These are phyloP conservation scores for Closterium sp. DNA, from an alignment of 139 green algal genomes.

Conservation along the genomic window DNA sequence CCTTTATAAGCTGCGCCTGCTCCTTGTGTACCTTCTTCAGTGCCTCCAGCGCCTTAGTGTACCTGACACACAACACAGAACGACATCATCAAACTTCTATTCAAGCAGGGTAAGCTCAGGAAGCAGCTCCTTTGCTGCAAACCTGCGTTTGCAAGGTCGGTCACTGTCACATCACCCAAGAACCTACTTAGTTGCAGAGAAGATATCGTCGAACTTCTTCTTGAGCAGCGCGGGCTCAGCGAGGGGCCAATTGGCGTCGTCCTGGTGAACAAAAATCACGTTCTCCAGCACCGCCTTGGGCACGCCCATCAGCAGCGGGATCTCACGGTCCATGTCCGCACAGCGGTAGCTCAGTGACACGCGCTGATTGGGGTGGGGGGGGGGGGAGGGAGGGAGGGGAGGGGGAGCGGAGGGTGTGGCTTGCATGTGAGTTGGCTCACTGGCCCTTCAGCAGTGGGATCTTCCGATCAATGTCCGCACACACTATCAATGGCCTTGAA, in stretches of 20 bases:
- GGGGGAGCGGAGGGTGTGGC: no score
- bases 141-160: no score
- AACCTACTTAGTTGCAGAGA: slow-evolving; percentile 85
- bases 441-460: slow-evolving; percentile 87
- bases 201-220: slow-evolving; percentile 97
- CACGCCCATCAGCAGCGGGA: slow-evolving; percentile 93
- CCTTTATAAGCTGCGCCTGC: slow-evolving; percentile 63
- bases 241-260: slow-evolving; percentile 97
- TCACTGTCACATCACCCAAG: not conserved
- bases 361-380: slow-evolving; percentile 46
- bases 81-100: not conserved
- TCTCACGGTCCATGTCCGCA: slow-evolving; percentile 86
- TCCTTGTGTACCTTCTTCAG: slow-evolving; percentile 83
- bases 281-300: slow-evolving; percentile 91
- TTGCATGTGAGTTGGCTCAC: not conserved
- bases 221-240: slow-evolving; percentile 83
- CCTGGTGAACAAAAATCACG: slow-evolving; percentile 98
- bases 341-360: slow-evolving; percentile 71
- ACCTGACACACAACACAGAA: slow-evolving; percentile 33
- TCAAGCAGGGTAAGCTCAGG: not conserved
- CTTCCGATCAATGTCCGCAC: slow-evolving; percentile 87
- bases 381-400: not conserved
- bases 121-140: not conserved
- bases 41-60: slow-evolving; percentile 80
- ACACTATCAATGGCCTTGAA: slow-evolving; percentile 58